Conservation (phyloP, 2,329 filamentous ascomycete species). For the Penicillium sp. region DNA sequence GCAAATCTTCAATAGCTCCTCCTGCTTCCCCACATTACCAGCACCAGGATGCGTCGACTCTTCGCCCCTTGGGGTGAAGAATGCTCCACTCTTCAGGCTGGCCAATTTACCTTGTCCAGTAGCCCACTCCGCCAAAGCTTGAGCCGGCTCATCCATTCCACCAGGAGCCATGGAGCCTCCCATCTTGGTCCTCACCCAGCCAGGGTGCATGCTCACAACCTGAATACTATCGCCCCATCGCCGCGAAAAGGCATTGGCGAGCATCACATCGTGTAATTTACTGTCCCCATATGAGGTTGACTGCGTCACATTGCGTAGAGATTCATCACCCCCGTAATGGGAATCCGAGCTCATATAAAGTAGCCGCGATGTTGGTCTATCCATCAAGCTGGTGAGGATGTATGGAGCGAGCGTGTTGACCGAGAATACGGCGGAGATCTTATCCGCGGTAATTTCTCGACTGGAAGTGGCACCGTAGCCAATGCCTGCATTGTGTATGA, state of each 20-base stretch:
- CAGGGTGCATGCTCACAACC: conserved; percentile 52
- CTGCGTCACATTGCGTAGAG: conserved; percentile 36
- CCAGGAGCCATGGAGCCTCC: conserved; percentile 51
- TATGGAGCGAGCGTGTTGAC: conserved; percentile 61
- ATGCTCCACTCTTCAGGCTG: conserved; percentile 15
- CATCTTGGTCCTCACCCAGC: conserved; percentile 59
- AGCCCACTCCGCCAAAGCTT: conserved; percentile 51
- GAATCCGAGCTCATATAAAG: conserved; percentile 55
- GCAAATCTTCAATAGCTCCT: conserved; percentile 29
- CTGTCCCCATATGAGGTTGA: conserved; percentile 53
- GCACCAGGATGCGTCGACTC: conserved; percentile 26
- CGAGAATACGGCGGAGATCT: conserved; percentile 52
- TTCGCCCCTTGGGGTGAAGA: conserved; percentile 22
- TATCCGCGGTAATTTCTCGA: conserved; percentile 46
- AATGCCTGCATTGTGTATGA: conserved; percentile 61
- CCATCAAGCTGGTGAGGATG: conserved; percentile 53
- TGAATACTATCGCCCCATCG: conserved; percentile 46
- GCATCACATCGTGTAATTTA: conserved; percentile 58
- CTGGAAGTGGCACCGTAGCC: conserved; percentile 37
- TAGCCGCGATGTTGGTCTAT: conserved; percentile 48
- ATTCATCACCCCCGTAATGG: conserved; percentile 51
- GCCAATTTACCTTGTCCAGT: conserved; percentile 23
- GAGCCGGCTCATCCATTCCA: conserved; percentile 48
- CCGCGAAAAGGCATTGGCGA: conserved; percentile 56
- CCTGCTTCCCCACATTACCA: conserved; percentile 28